Evolutionary conservation across 116 monocot genomes (phyloP).

Genomic region (Iris pallida): DNA sequence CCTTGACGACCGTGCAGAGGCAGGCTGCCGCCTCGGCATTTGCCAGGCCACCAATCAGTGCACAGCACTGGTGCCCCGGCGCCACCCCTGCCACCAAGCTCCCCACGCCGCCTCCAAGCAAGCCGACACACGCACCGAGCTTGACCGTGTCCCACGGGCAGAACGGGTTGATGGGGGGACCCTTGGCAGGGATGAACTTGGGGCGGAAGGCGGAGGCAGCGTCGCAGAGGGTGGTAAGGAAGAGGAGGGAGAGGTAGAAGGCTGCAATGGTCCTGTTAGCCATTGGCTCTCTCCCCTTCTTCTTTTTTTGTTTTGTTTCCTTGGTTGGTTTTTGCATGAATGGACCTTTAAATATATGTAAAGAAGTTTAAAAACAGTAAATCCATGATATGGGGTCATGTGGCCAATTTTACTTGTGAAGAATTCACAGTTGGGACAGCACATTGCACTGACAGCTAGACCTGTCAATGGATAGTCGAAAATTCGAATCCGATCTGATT

Average conservation of each 20-base stretch:
- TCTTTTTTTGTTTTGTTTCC: too few species aligned
- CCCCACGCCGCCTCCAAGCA: conserved; percentile 26
- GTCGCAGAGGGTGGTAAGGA: too few species aligned
- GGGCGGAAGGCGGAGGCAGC: background rate
- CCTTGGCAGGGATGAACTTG: conserved; percentile 21
- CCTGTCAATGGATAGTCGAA: too few species aligned
- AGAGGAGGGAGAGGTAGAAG: too few species aligned
- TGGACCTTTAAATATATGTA: too few species aligned
- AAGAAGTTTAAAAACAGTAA: too few species aligned
- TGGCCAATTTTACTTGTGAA: too few species aligned
- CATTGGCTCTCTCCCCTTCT: background rate
- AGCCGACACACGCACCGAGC: conserved; percentile 41
- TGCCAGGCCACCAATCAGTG: conserved; percentile 40
- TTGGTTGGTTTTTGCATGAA: too few species aligned
- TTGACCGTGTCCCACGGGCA: conserved; percentile 71
- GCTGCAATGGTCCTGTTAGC: background rate
- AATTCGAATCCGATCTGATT: too few species aligned
- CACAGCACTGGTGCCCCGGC: conserved; percentile 51
- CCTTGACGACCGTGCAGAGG: conserved; percentile 57
- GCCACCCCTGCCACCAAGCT: conserved; percentile 27
- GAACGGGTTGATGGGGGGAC: conserved; percentile 28
- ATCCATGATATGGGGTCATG: too few species aligned
- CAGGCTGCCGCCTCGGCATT: conserved; percentile 55
- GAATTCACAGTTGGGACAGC: too few species aligned
- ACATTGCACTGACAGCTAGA: too few species aligned